Percentiles rank a stretch among this genome's conserved stretches.
Evolutionary conservation across 164 flowering plant genomes (phyloP).

Genomic region (Dillenia turbinata): DNA sequence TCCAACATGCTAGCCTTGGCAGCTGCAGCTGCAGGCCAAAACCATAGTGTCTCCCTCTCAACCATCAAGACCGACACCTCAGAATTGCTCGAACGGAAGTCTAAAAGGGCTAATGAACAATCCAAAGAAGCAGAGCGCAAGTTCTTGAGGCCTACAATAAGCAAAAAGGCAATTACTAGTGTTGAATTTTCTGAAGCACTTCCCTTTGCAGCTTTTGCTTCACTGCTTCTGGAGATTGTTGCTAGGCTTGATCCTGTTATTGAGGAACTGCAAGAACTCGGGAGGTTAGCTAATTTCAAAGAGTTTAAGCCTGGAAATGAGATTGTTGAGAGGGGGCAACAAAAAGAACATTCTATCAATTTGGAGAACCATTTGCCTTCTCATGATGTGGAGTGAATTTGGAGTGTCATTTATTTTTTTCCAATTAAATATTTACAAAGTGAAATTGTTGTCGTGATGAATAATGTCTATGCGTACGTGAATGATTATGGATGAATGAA

Average conservation of each 20-base stretch:
- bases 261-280: conserved; percentile 81
- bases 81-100: conserved; percentile 54
- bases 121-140: conserved; percentile 23
- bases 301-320: conserved; percentile 41
- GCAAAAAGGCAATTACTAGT: conserved; percentile 67
- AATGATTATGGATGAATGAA: too few relatives aligned
- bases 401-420: too few relatives aligned
- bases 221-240: conserved; percentile 77
- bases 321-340: conserved; percentile 15
- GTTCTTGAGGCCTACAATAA: conserved; percentile 58
- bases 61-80: conserved; percentile 56
- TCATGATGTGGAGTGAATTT: conserved; percentile 16
- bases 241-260: conserved; percentile 81
- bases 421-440: too few relatives aligned
- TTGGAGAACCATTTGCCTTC: conserved; percentile 23
- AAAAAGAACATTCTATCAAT: not conserved
- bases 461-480: too few relatives aligned
- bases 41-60: conserved; percentile 28
- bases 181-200: conserved; percentile 95
- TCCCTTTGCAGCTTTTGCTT: conserved; percentile 95
- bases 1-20: conserved; percentile 40
- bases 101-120: conserved; percentile 26
- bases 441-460: too few relatives aligned
- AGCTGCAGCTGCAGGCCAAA: conserved; percentile 35
- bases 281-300: conserved; percentile 53